Evolutionary conservation across 2,329 filamentous ascomycete genomes (phyloP).

Genomic region (Rugonectria rugulosa): DNA sequence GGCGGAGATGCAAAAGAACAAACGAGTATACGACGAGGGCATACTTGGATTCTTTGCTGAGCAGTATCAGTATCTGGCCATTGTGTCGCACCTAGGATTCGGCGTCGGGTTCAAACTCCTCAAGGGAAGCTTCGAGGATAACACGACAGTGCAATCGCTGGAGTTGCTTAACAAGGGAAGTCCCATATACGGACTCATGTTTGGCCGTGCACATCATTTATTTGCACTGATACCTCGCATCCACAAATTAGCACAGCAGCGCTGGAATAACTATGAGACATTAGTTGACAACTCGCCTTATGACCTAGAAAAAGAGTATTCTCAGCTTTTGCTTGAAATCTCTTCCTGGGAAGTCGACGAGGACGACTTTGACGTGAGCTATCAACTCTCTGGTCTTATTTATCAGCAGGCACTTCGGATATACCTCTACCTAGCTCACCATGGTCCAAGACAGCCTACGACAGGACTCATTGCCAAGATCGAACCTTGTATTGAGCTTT

Average conservation of each 20-base stretch:
- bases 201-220: slow-evolving; percentile 8
- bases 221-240: slow-evolving; percentile 17
- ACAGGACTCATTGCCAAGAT: slow-evolving; percentile 3
- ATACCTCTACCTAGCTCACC: slow-evolving; percentile 7
- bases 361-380: slow-evolving; percentile 2
- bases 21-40: slow-evolving; percentile 6
- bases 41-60: slow-evolving; percentile 15
- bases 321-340: not conserved
- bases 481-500: slow-evolving; percentile 13
- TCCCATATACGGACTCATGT: slow-evolving; percentile 19
- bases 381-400: slow-evolving; percentile 3
- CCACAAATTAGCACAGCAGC: slow-evolving; percentile 6
- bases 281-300: not conserved
- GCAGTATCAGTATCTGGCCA: slow-evolving; percentile 18
- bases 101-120: slow-evolving; percentile 1
- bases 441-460: slow-evolving; percentile 5
- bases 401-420: slow-evolving; percentile 13
- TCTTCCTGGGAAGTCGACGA: not conserved
- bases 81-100: slow-evolving; percentile 13
- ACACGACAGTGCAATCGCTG: not conserved
- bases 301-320: not conserved
- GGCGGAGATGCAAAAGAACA: slow-evolving; percentile 14
- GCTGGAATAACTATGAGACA: not conserved
- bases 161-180: slow-evolving; percentile 12
- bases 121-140: not conserved